Evolutionary conservation across 352 stramenopile genomes (phyloP).

Genomic region (Globisporangium polare): DNA sequence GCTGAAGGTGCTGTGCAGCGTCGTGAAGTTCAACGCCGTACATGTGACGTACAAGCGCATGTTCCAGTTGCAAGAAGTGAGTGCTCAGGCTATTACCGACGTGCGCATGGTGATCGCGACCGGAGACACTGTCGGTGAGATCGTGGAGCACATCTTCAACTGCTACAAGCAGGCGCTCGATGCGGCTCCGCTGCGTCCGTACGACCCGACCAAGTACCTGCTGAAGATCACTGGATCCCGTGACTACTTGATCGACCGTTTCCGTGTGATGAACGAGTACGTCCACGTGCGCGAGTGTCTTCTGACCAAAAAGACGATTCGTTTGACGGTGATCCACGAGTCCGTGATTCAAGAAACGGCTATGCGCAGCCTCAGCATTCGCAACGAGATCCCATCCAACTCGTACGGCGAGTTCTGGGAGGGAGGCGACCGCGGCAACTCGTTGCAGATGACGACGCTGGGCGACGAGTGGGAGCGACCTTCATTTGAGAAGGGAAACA

Average conservation of each 20-base stretch:
- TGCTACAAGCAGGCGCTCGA: conserved; percentile 82
- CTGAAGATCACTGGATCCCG: conserved; percentile 84
- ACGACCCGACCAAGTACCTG: conserved; percentile 78
- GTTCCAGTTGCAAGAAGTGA: conserved; percentile 85
- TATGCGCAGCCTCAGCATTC: conserved; percentile 74
- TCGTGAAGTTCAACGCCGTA: conserved; percentile 78
- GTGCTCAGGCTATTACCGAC: conserved; percentile 75
- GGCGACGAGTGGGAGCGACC: conserved; percentile 62
- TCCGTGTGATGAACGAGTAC: conserved; percentile 84
- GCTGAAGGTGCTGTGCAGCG: conserved; percentile 73
- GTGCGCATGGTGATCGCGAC: conserved; percentile 83
- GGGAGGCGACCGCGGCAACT: conserved; percentile 43
- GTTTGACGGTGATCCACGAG: conserved; percentile 81
- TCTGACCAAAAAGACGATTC: conserved; percentile 83
- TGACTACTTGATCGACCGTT: conserved; percentile 84
- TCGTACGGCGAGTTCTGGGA: conserved; percentile 62
- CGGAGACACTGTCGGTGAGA: conserved; percentile 80
- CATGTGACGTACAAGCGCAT: conserved; percentile 80
- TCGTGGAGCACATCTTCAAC: conserved; percentile 88
- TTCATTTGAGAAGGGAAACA: conserved; percentile 29
- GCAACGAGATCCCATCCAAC: conserved; percentile 48
- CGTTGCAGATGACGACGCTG: conserved; percentile 71
- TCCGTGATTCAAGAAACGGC: conserved; percentile 82
- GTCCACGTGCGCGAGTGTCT: conserved; percentile 84
- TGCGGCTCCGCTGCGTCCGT: conserved; percentile 65